Percentiles rank a stretch among this genome's conserved stretches.
Conservation (phyloP, 768 basidiomycete species). For the Galerina sulciceps region DNA sequence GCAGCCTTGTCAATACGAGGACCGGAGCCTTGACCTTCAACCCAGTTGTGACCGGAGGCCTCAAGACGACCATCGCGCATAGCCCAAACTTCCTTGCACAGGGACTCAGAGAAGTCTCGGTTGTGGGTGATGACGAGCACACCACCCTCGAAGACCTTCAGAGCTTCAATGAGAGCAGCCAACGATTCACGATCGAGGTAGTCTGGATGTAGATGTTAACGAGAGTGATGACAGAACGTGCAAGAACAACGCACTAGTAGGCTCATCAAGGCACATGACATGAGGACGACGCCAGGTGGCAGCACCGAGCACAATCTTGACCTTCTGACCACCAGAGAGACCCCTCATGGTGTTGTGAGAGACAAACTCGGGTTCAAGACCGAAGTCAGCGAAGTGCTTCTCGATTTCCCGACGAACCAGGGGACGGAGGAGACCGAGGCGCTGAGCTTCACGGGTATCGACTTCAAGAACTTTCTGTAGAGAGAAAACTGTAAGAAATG, state of each 20-base stretch:
- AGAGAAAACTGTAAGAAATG: conserved; percentile 12
- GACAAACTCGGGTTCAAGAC: conserved; percentile 98
- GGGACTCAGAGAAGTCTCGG: conserved; percentile 97
- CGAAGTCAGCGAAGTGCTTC: conserved; percentile 99
- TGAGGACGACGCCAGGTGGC: conserved; percentile 99
- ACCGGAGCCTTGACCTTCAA: conserved; percentile 97
- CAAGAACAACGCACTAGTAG: conserved; percentile 68
- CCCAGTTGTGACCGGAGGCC: conserved; percentile 99
- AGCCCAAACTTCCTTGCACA: conserved; percentile 99
- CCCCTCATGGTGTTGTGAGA: conserved; percentile 99
- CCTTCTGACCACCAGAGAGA: conserved; percentile 98
- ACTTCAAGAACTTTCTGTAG: conserved; percentile 92
- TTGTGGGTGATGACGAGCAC: conserved; percentile 98
- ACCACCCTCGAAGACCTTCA: conserved; percentile 98
- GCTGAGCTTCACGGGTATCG: conserved; percentile 96
- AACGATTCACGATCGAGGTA: conserved; percentile 99
- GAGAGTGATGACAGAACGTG: background rate
- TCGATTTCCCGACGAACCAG: conserved; percentile 98
- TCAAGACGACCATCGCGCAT: conserved; percentile 97
- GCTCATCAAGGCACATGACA: conserved; percentile 96
- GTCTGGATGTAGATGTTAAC: conserved; percentile 49
- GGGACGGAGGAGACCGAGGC: conserved; percentile 91
- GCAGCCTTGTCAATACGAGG: conserved; percentile 93
- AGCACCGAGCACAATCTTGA: conserved; percentile 98
- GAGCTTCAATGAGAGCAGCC: conserved; percentile 96